phyloP scores from a whole-genome alignment of 2,329 filamentous ascomycete species.

The Bertia moriformis region DNA sequence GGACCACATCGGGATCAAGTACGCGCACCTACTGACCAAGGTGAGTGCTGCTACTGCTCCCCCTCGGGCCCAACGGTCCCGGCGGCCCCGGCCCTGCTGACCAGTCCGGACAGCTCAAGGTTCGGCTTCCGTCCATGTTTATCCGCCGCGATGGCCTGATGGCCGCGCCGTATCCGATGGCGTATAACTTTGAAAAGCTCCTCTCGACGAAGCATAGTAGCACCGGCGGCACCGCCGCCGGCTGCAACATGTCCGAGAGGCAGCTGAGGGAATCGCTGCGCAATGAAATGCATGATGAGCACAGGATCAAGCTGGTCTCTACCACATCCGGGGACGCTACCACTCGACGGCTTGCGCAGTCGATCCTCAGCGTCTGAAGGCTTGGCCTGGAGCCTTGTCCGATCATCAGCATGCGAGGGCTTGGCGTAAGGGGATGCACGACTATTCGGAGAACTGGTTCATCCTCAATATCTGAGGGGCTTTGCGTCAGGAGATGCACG shows the following conservation, averaged over 20 bases:
- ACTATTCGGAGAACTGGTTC: too few relatives aligned
- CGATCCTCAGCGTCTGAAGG: too few relatives aligned
- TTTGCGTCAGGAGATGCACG: too few relatives aligned
- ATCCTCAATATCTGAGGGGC: too few relatives aligned
- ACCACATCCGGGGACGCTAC: too few relatives aligned
- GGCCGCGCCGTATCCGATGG: conserved; percentile 24
- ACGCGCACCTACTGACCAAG: conserved; percentile 37
- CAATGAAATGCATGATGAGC: conserved; percentile 25
- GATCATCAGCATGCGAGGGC: too few relatives aligned
- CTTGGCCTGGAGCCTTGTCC: too few relatives aligned
- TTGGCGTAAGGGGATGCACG: too few relatives aligned
- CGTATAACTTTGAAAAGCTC: conserved; percentile 27
- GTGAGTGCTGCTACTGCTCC: conserved; percentile 22
- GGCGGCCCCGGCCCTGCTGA: conserved; percentile 2
- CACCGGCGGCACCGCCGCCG: conserved; percentile 16
- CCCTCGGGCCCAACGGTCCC: neutral
- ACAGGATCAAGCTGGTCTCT: conserved; percentile 24
- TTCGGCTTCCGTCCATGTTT: conserved; percentile 48
- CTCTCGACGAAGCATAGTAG: conserved; percentile 22
- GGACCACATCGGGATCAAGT: conserved; percentile 39
- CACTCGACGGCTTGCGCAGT: too few relatives aligned
- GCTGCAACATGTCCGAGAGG: conserved; percentile 24
- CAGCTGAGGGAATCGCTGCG: conserved; percentile 32
- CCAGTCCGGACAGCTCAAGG: conserved; percentile 25
- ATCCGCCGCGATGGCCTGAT: conserved; percentile 37